phyloP scores from a whole-genome alignment of 805 yeast species.

The Wickerhamomyces tratensis region DNA sequence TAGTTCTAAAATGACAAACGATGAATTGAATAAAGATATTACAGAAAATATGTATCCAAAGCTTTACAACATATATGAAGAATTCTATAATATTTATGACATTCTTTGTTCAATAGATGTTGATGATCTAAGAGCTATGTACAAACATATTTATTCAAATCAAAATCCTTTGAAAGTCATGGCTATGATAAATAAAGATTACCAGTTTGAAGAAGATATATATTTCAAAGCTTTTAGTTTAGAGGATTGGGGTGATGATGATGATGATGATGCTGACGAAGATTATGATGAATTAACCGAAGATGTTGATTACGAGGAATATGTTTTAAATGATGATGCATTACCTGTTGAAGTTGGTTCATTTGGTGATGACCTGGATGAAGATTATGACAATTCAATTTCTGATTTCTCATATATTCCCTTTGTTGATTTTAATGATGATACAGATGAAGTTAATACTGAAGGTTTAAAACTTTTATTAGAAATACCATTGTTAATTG shows the following conservation, averaged over 20 bases:
- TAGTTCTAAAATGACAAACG: not conserved
- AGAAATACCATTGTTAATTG: slow-evolving; percentile 8
- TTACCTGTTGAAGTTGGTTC: too few species aligned
- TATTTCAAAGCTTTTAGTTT: not conserved
- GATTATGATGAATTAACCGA: not conserved
- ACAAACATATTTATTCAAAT: slow-evolving; percentile 6
- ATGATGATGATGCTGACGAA: not conserved
- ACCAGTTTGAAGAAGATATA: not conserved
- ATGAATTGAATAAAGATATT: slow-evolving; percentile 1
- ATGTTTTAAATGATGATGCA: too few species aligned
- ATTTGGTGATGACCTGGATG: not conserved
- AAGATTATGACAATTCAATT: not conserved
- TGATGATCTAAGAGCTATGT: slow-evolving; percentile 11
- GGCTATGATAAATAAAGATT: not conserved
- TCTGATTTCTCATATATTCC: slow-evolving; percentile 2
- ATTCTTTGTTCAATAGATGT: slow-evolving; percentile 8
- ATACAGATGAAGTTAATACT: not conserved
- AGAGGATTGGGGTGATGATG: not conserved
- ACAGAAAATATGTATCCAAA: slow-evolving; percentile 1
- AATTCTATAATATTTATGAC: slow-evolving; percentile 6
- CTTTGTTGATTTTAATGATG: slow-evolving; percentile 1
- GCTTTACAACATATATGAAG: slow-evolving; percentile 2
- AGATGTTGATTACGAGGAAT: too few species aligned
- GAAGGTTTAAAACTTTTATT: slow-evolving; percentile 5
- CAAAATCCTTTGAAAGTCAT: not conserved